A percentile compares a stretch with the other conserved stretches of the same genome.
phyloP scores from a whole-genome alignment of 306 rosid species.

The Arachis hypogaea region DNA sequence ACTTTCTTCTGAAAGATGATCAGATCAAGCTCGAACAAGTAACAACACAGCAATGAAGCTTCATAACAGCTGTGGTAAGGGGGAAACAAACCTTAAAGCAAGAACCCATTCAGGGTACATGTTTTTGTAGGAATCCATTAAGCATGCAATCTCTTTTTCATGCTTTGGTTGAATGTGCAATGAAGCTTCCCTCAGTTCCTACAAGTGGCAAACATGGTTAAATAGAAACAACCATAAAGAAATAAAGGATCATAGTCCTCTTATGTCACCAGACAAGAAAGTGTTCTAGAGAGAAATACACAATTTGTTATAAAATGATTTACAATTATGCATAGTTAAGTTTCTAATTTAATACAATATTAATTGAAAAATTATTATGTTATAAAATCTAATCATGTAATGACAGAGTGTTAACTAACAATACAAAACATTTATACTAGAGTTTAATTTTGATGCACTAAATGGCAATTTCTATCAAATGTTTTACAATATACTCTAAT shows the following conservation, averaged over 20 bases:
- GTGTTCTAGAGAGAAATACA: not conserved
- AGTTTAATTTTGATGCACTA: too few species aligned
- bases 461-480: too few species aligned
- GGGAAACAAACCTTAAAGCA: conserved; percentile 56
- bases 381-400: too few species aligned
- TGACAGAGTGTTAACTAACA: too few species aligned
- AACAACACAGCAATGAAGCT: not conserved
- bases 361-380: too few species aligned
- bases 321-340: too few species aligned
- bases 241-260: not conserved
- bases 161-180: conserved; percentile 74
- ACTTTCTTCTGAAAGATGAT: not conserved
- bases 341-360: too few species aligned
- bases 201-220: conserved; percentile 8
- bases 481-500: too few species aligned
- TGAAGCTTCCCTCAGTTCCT: conserved; percentile 77
- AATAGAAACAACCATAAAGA: not conserved
- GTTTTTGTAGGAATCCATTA: conserved; percentile 60
- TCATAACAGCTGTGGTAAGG: not conserved
- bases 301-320: not conserved
- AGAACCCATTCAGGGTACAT: conserved; percentile 66
- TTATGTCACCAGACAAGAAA: not conserved
- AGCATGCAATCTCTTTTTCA: conserved; percentile 53
- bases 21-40: not conserved
- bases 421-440: too few species aligned